Percentiles rank a stretch among this genome's conserved stretches.
Evolutionary conservation across 176 grass and related monocot species (phyloP).

Genomic region (Lolium perenne): DNA sequence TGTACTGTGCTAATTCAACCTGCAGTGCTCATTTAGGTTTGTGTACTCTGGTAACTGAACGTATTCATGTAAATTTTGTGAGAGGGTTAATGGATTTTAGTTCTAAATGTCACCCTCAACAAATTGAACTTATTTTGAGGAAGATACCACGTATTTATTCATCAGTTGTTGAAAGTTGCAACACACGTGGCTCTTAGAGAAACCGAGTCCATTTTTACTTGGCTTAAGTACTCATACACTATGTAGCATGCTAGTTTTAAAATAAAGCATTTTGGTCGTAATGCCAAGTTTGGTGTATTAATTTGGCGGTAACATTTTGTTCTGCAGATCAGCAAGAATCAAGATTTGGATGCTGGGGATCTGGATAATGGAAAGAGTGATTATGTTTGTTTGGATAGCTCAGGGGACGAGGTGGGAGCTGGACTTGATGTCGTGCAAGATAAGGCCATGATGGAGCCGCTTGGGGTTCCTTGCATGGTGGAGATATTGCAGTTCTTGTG

Average conservation of each 20-base stretch:
- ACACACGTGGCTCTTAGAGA: no score
- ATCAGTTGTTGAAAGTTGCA: no score
- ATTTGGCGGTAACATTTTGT: not conserved
- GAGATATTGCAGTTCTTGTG: constrained; percentile 95
- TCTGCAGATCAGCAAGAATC: constrained; percentile 8
- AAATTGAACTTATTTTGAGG: not conserved
- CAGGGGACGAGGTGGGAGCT: not conserved
- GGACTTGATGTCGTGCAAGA: not conserved
- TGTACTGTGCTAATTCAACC: not conserved
- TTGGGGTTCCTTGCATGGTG: constrained; percentile 91
- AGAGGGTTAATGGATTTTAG: not conserved
- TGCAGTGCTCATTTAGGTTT: not conserved
- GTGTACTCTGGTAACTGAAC: not conserved
- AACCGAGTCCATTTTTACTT: no score
- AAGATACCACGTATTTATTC: no score
- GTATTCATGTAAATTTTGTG: not conserved
- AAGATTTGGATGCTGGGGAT: not conserved
- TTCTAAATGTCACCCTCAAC: not conserved
- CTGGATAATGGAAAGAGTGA: not conserved
- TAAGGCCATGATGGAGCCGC: constrained; percentile 55
- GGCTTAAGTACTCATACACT: no score
- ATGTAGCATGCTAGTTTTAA: no score
- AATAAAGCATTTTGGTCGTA: no score
- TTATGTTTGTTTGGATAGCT: not conserved
- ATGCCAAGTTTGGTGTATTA: no score